Percentiles rank a stretch among this genome's conserved stretches.
Evolutionary conservation across 2,329 filamentous ascomycete species (phyloP).

Genomic region (Aspergillus sp.): DNA sequence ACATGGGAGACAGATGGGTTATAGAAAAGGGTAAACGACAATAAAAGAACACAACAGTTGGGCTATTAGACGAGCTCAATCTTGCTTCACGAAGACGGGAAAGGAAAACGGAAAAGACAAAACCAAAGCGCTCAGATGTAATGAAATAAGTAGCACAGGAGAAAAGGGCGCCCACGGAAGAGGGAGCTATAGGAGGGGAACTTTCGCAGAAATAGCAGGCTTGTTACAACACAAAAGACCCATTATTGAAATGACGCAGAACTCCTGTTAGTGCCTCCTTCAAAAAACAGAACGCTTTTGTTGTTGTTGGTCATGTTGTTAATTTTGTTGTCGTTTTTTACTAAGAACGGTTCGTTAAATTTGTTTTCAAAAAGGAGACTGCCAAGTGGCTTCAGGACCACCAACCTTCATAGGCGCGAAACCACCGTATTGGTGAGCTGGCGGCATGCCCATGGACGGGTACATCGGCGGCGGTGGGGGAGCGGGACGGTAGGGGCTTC

Average conservation of each 20-base stretch:
- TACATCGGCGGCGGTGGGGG: slow-evolving; percentile 67
- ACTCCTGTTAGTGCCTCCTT: slow-evolving; percentile 38
- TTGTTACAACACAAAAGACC: slow-evolving; percentile 35
- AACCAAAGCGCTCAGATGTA: slow-evolving; percentile 34
- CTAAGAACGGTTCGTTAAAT: slow-evolving; percentile 14
- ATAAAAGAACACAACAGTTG: slow-evolving; percentile 11
- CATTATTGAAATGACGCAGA: slow-evolving; percentile 37
- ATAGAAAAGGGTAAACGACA: slow-evolving; percentile 5
- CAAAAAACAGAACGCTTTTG: slow-evolving; percentile 31
- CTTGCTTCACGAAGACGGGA: slow-evolving; percentile 15
- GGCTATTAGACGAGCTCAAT: slow-evolving; percentile 25
- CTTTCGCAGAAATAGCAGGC: slow-evolving; percentile 31
- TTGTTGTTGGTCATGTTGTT: background rate
- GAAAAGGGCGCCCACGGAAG: slow-evolving; percentile 39
- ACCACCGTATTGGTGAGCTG: slow-evolving; percentile 54
- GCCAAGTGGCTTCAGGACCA: slow-evolving; percentile 21
- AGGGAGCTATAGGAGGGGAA: slow-evolving; percentile 34
- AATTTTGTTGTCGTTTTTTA: slow-evolving; percentile 18
- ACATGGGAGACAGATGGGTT: slow-evolving; percentile 4
- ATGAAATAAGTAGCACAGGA: slow-evolving; percentile 37
- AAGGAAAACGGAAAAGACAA: slow-evolving; percentile 9
- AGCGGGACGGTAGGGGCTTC: slow-evolving; percentile 92
- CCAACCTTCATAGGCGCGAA: slow-evolving; percentile 63
- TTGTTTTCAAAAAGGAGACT: slow-evolving; percentile 4
- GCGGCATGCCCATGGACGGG: slow-evolving; percentile 62